Evolutionary conservation across 148 eudicot genomes (phyloP), one percentile per base, ranked within the genome.

Genomic region (Gaultheria prostrata): DNA sequence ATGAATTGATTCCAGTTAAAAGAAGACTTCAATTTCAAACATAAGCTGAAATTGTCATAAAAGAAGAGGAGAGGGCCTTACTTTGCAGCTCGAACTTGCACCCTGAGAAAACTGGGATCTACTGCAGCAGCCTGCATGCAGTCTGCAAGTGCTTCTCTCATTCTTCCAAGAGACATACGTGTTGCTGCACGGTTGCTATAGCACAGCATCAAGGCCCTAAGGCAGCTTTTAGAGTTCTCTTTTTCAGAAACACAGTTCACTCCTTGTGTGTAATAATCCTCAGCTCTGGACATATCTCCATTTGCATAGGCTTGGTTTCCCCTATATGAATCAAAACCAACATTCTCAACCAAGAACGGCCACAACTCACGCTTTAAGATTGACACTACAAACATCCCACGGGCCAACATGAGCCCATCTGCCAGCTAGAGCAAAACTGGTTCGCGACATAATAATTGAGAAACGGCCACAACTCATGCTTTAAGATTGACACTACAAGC

Each of bases 171-270:
- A 82, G 95, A 92, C 90, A 95, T 97, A 33, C 92, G 91, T 39
- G 97, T 87, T 30, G 99, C 99, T 84, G 99, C 99, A 85, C 99
- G 96, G 86, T 97, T 94, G 85, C 99, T 95, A 85, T 92, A 93
- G 88, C 99, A 97, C 85, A 95, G 90, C 88, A 93, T 91, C 91
- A 97, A 88, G 82, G 95, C 95, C 87, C 92, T 91, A 20, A 88
- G 92, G 83, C 93, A 92, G 78, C 93, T 92, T 89, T 86, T 90
- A 76, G 96, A 93, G 72, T 88, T 86, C 87, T 95, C 98, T 81
- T 83, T 87, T 88, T 83, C 82, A 56, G 97, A 91, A 82, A 97
- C 85, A 83, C 95, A 92, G 83, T 91, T 92, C 87, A 97, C 84
- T 53, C 98, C 99, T 83, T 92, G 93, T 76, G 97, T 90, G 87